A percentile compares a stretch with the other conserved stretches of the same genome.
phyloP scores from a whole-genome alignment of 2,329 filamentous ascomycete genomes.

The Penicillium occitanis region DNA sequence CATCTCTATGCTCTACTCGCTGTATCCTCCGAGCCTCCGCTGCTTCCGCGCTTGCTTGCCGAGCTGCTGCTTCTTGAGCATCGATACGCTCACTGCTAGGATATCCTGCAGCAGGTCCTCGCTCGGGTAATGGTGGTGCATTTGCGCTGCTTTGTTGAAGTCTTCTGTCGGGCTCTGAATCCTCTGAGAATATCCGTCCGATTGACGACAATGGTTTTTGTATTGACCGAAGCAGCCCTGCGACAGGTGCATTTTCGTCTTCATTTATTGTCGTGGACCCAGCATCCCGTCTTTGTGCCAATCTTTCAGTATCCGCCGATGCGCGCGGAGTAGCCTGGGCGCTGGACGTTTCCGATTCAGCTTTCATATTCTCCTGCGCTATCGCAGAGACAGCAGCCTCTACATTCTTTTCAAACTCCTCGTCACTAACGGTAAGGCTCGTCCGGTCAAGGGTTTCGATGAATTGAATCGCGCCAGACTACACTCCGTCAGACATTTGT shows the following conservation, averaged over 20 bases:
- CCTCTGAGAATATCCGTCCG: constrained; percentile 88
- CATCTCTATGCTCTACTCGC: constrained; percentile 78
- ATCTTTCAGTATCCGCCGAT: constrained; percentile 53
- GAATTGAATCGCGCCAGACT: constrained; percentile 82
- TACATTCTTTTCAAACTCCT: constrained; percentile 95
- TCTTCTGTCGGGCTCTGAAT: constrained; percentile 44
- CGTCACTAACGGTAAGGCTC: constrained; percentile 86
- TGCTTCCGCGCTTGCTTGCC: constrained; percentile 85
- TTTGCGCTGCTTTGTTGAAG: constrained; percentile 39
- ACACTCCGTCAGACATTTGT: not conserved
- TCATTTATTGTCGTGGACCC: constrained; percentile 43
- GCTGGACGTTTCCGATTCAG: constrained; percentile 48
- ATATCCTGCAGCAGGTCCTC: constrained; percentile 51
- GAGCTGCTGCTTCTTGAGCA: constrained; percentile 82
- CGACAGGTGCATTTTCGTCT: constrained; percentile 78
- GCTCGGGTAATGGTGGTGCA: constrained; percentile 43
- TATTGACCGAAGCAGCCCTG: constrained; percentile 82
- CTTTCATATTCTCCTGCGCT: constrained; percentile 76
- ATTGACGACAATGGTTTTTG: constrained; percentile 89
- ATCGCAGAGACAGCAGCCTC: constrained; percentile 94
- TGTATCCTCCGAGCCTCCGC: constrained; percentile 84
- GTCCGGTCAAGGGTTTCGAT: constrained; percentile 95
- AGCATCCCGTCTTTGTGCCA: constrained; percentile 38
- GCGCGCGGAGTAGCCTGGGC: constrained; percentile 57
- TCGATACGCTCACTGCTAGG: constrained; percentile 48